A percentile compares a stretch with the other conserved stretches of the same genome.
Evolutionary conservation across 768 basidiomycete genomes (phyloP).

Genomic region (Tricholomella constricta): DNA sequence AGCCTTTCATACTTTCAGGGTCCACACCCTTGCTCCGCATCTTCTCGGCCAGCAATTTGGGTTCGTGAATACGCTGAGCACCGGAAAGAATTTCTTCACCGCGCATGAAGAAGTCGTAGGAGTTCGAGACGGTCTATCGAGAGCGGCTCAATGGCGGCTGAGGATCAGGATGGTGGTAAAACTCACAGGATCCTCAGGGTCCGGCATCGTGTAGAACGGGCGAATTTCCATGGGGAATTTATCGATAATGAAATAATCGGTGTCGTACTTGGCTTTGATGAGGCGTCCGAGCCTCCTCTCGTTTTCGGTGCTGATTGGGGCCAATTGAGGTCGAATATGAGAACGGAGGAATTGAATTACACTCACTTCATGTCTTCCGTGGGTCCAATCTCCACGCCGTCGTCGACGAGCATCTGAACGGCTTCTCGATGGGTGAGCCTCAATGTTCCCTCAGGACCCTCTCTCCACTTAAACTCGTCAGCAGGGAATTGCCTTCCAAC

Average conservation of each 20-base stretch:
- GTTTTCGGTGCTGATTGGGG: constrained; percentile 76
- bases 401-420: constrained; percentile 81
- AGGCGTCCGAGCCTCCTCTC: constrained; percentile 91
- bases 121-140: constrained; percentile 84
- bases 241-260: constrained; percentile 99
- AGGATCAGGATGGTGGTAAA: constrained; percentile 2
- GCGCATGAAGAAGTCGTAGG: constrained; percentile 99
- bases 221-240: constrained; percentile 96
- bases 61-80: constrained; percentile 96
- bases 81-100: constrained; percentile 99
- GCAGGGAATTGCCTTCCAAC: constrained; percentile 89
- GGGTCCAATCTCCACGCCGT: constrained; percentile 75
- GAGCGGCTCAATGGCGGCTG: constrained; percentile 7
- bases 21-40: constrained; percentile 90
- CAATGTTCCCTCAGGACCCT: constrained; percentile 86
- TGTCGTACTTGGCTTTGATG: constrained; percentile 91
- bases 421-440: constrained; percentile 87
- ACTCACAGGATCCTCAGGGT: constrained; percentile 83
- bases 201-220: constrained; percentile 99
- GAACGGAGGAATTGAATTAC: not conserved
- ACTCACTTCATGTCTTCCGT: constrained; percentile 90
- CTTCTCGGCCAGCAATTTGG: constrained; percentile 74
- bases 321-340: constrained; percentile 12
- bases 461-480: constrained; percentile 94
- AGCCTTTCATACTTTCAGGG: constrained; percentile 88